Conservation (phyloP, 164 flowering plant genomes). For the Hamamelis virginiana region DNA sequence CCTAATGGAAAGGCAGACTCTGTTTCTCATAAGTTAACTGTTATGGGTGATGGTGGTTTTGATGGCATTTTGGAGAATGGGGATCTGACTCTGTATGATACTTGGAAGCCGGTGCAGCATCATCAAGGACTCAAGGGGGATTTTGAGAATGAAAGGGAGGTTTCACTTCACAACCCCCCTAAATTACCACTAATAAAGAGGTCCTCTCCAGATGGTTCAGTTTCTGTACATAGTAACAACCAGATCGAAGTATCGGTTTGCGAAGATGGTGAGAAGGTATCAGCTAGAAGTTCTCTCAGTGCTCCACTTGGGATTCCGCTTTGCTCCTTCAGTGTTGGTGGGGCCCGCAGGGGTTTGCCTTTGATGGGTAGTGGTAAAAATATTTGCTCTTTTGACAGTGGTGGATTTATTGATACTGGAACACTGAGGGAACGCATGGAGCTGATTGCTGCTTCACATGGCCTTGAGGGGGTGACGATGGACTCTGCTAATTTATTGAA, state of each 20-base stretch:
- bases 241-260: constrained; percentile 23
- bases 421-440: constrained; percentile 81
- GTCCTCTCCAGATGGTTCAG: constrained; percentile 23
- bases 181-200: constrained; percentile 34
- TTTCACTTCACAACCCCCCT: constrained; percentile 24
- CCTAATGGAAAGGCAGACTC: constrained; percentile 65
- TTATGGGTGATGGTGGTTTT: constrained; percentile 35
- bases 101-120: constrained; percentile 54
- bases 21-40: constrained; percentile 32
- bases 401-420: constrained; percentile 59
- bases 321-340: constrained; percentile 81
- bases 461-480: constrained; percentile 75
- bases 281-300: constrained; percentile 51
- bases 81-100: constrained; percentile 48
- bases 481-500: constrained; percentile 83
- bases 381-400: constrained; percentile 41
- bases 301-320: constrained; percentile 93
- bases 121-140: constrained; percentile 53
- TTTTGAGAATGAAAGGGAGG: constrained; percentile 44
- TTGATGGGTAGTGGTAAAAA: constrained; percentile 31
- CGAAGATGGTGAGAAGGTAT: constrained; percentile 51
- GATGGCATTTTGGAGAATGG: constrained; percentile 65
- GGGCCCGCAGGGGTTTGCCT: constrained; percentile 60
- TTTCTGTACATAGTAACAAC: constrained; percentile 43
- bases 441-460: constrained; percentile 71